phyloP scores from a whole-genome alignment of 768 basidiomycete genomes.

The Mycena pura region DNA sequence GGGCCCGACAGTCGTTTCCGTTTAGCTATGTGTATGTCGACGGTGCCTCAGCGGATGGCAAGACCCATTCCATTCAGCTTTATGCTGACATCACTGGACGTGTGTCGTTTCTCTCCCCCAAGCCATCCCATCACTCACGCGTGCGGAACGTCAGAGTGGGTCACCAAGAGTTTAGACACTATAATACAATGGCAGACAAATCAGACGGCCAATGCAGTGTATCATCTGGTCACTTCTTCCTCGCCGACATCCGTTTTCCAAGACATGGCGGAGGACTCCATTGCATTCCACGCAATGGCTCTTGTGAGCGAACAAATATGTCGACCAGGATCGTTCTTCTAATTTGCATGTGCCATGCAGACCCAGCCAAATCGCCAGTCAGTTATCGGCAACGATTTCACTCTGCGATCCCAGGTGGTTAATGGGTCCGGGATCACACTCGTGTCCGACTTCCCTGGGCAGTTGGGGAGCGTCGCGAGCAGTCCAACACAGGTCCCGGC shows the following conservation, averaged over 20 bases:
- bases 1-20: conserved; percentile 59
- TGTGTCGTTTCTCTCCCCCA: conserved; percentile 14
- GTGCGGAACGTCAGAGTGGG: conserved; percentile 40
- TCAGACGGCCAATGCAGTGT: conserved; percentile 40
- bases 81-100: conserved; percentile 55
- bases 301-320: conserved; percentile 32
- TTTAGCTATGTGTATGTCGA: conserved; percentile 54
- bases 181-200: conserved; percentile 53
- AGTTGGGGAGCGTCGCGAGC: conserved; percentile 1
- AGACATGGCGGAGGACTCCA: conserved; percentile 58
- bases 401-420: conserved; percentile 8
- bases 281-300: conserved; percentile 52
- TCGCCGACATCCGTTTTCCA: conserved; percentile 38
- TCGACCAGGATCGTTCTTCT: not conserved
- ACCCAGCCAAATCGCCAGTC: conserved; percentile 3
- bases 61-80: conserved; percentile 47
- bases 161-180: conserved; percentile 37
- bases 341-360: too few species aligned
- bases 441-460: not conserved
- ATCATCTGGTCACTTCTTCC: conserved; percentile 51
- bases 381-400: conserved; percentile 10
- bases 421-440: not conserved
- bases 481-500: conserved; percentile 50
- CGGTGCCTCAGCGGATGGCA: conserved; percentile 44
- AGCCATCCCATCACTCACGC: too few species aligned